A percentile compares a stretch with the other conserved stretches of the same genome.
Conservation (phyloP, 225 moss, liverwort and hornwort genomes). For the Straminergon stramineum region DNA sequence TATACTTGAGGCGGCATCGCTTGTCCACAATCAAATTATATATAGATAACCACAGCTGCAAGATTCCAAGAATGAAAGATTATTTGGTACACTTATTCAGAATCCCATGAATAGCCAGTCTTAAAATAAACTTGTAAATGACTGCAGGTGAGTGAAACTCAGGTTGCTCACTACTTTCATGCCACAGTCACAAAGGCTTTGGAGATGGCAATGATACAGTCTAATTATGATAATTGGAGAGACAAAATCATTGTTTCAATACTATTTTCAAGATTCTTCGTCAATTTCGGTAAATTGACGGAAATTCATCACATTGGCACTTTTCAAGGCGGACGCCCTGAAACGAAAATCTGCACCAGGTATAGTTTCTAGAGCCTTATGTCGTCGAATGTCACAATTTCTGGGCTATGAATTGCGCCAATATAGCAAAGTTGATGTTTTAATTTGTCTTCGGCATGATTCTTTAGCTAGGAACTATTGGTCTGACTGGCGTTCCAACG, state of each 20-base stretch:
- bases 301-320: not conserved
- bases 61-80: not conserved
- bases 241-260: not conserved
- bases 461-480: not conserved
- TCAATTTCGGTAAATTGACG: not conserved
- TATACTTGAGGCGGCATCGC: constrained; percentile 79
- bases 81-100: not conserved
- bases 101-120: not conserved
- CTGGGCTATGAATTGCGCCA: not conserved
- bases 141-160: not conserved
- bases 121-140: not conserved
- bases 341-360: not conserved
- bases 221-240: not conserved
- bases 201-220: not conserved
- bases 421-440: not conserved
- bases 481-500: not conserved
- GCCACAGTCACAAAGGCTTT: not conserved
- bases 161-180: not conserved
- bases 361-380: not conserved
- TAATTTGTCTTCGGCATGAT: not conserved
- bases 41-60: constrained; percentile 75
- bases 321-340: too few relatives aligned
- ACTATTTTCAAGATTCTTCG: not conserved
- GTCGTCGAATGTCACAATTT: not conserved
- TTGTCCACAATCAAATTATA: constrained; percentile 77